Evolutionary conservation across 345 rosid species (phyloP), one percentile per base, ranked within the genome.

Genomic region (Alliaria petiolata): DNA sequence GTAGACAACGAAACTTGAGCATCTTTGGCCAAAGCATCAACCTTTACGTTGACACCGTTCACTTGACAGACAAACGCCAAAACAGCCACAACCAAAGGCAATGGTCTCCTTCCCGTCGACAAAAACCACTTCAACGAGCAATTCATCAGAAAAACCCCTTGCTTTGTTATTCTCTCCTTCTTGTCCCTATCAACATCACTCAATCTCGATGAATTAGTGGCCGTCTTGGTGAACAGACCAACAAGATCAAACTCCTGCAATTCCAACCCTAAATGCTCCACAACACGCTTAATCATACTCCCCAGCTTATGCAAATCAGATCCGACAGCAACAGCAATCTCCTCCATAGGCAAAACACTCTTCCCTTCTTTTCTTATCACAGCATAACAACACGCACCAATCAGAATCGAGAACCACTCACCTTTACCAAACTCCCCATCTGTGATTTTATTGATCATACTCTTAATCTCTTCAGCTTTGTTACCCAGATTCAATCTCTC

Each of bases 121-220:
- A 89, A 51, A 79, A 71, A 86, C 96, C 98, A 93, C 76, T 84
- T 93, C 40, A 86, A 74, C 0, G 83, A 71, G 80, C 96, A 91
- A 65, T 93, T 90, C 59, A 86, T 74, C 81, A 93, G 67, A 63
- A 93, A 87, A 5, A 62, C 74, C 4, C 97, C 98, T 76, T 90
- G 98, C 68, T 82, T 77, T 69, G 43, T 67, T 81, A 93, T 73
- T 58, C 49, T 83, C 65, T 79, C 87, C 57, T 71, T 55, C 61
- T 67, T 77, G 7, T 77, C 85, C 16, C 55, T 66, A n/a, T 75
- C 87, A 35, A 90, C 43, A 15, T 79, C 65, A 13, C 64, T 54
- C 28, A 83, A 69, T 12, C 42, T 58, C 7, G 65, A 14, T 3
- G 74, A 83, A 60, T 54, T 79, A 72, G 42, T 73, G 15, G 72